phyloP scores from a whole-genome alignment of 2,329 filamentous ascomycete species.

The Epichloe coenophiala region DNA sequence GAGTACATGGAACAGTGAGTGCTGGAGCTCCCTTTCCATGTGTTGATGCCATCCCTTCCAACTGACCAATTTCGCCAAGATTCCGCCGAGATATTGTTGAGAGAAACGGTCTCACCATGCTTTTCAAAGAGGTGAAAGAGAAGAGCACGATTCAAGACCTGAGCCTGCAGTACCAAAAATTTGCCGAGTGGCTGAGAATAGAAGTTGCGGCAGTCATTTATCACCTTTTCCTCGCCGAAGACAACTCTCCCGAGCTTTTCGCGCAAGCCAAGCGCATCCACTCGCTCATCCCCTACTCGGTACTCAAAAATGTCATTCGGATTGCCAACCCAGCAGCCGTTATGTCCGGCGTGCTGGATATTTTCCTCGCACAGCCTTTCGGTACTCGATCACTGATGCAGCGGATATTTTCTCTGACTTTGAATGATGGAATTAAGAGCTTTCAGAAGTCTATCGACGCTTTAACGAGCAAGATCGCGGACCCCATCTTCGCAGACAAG shows the following conservation, averaged over 20 bases:
- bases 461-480: conserved; percentile 64
- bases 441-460: conserved; percentile 80
- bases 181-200: conserved; percentile 94
- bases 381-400: conserved; percentile 83
- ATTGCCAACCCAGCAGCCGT: conserved; percentile 93
- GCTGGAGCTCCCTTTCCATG: neutral
- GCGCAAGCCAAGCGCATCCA: conserved; percentile 90
- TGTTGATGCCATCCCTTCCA: neutral
- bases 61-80: conserved; percentile 20
- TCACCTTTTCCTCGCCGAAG: conserved; percentile 91
- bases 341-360: conserved; percentile 88
- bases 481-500: conserved; percentile 66
- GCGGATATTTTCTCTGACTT: conserved; percentile 81
- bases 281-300: conserved; percentile 80
- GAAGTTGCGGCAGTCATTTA: conserved; percentile 95
- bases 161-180: conserved; percentile 92
- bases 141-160: conserved; percentile 80
- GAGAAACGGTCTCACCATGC: conserved; percentile 71
- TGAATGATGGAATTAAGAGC: conserved; percentile 77
- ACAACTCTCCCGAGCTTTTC: conserved; percentile 94
- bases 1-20: conserved; percentile 91
- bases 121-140: conserved; percentile 85
- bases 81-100: conserved; percentile 56
- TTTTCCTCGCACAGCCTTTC: conserved; percentile 92
- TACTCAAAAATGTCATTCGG: conserved; percentile 93